phyloP scores from a whole-genome alignment of 768 basidiomycete species.

The Russula virescens region DNA sequence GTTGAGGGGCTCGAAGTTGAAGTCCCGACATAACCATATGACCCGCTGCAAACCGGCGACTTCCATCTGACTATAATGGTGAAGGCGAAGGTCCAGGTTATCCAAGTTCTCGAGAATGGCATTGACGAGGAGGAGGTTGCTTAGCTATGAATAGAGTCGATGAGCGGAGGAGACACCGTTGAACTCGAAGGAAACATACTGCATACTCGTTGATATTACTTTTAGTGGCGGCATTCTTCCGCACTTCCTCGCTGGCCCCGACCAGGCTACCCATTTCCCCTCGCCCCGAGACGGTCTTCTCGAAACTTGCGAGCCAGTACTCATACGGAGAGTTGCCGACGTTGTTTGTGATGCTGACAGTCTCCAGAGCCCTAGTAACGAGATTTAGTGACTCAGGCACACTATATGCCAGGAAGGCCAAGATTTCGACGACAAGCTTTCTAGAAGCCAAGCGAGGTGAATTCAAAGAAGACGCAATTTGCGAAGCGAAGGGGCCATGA shows the following conservation, averaged over 20 bases:
- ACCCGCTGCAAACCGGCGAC: slow-evolving; percentile 74
- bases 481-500: slow-evolving; percentile 65
- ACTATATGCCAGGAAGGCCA: slow-evolving; percentile 67
- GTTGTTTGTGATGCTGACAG: slow-evolving; percentile 59
- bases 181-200: no score
- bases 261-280: slow-evolving; percentile 95
- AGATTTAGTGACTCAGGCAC: slow-evolving; percentile 53
- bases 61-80: slow-evolving; percentile 83
- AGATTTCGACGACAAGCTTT: slow-evolving; percentile 70
- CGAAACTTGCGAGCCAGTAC: slow-evolving; percentile 86
- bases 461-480: slow-evolving; percentile 77
- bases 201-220: no score
- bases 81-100: slow-evolving; percentile 67
- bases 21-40: slow-evolving; percentile 58
- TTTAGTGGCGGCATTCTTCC: no score
- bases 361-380: slow-evolving; percentile 71
- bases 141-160: no score
- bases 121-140: no score
- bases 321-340: slow-evolving; percentile 60
- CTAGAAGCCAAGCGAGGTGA: slow-evolving; percentile 75
- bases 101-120: no score
- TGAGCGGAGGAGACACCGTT: not conserved
- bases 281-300: slow-evolving; percentile 67
- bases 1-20: slow-evolving; percentile 60
- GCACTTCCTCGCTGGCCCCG: no score